Conservation (phyloP, 495 filamentous ascomycete species). For the Xylona heveae region DNA sequence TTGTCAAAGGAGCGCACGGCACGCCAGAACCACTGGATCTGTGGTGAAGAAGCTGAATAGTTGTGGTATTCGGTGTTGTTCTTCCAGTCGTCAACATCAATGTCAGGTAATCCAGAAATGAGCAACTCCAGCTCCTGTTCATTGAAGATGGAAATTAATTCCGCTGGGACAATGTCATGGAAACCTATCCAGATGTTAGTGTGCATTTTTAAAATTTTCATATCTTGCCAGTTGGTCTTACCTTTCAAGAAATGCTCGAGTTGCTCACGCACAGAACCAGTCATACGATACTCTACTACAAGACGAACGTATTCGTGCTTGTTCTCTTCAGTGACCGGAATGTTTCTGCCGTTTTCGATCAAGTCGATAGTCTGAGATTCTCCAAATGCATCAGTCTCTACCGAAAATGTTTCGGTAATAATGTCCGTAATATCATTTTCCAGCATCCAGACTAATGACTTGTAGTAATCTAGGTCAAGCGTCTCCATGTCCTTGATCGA, state of each 20-base stretch:
- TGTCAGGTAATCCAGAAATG: slow-evolving; percentile 92
- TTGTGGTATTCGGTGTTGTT: slow-evolving; percentile 97
- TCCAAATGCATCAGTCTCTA: slow-evolving; percentile 84
- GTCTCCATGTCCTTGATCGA: slow-evolving; percentile 99
- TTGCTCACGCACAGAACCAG: slow-evolving; percentile 79
- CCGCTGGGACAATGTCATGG: slow-evolving; percentile 91
- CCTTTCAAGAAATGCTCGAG: slow-evolving; percentile 89
- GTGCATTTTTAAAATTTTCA: slow-evolving; percentile 1
- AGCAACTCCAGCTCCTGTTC: slow-evolving; percentile 93
- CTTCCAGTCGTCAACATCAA: slow-evolving; percentile 98
- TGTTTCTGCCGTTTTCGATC: slow-evolving; percentile 67
- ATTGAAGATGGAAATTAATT: slow-evolving; percentile 94
- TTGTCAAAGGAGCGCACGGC: slow-evolving; percentile 96
- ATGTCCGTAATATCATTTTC: slow-evolving; percentile 98
- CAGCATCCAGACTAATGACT: slow-evolving; percentile 97
- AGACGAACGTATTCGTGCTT: slow-evolving; percentile 92
- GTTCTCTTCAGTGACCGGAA: slow-evolving; percentile 91
- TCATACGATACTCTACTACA: slow-evolving; percentile 83
- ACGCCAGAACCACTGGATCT: slow-evolving; percentile 99
- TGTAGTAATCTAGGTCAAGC: slow-evolving; percentile 95
- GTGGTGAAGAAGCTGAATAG: slow-evolving; percentile 79
- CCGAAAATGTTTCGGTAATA: slow-evolving; percentile 90
- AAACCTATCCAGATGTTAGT: slow-evolving; percentile 39
- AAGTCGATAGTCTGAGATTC: slow-evolving; percentile 74
- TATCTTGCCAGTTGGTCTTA: slow-evolving; percentile 16